Evolutionary conservation across 2,329 filamentous ascomycete species (phyloP), one percentile per base, ranked within the genome.

Genomic region (Monilinia polystroma): DNA sequence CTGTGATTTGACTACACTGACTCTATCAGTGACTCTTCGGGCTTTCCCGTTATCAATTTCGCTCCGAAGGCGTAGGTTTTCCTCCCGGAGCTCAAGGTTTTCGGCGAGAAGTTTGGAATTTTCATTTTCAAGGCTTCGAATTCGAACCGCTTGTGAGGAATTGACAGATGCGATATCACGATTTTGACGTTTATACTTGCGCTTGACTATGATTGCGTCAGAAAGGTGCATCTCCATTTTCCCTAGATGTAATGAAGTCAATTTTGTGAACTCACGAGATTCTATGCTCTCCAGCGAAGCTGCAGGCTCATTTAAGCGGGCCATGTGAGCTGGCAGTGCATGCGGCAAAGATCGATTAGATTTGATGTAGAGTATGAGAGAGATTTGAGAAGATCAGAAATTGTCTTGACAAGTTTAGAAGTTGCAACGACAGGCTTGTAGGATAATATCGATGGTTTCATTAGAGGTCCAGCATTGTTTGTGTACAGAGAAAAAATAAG

Each of bases 81-180:
- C 86, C 68, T 90, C 84, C 63, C 88, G 85, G 18, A 95, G 83
- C 64, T 87, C 83, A 66, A 94, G 83, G 75, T 95, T 95, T 72
- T 95, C 90, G n/a, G 89, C 87, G 32, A 93, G 81, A 70, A 93
- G 84, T 59, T 87, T 86, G 52, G 89, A 87, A 69, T 86, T 88
- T 77, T 96, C 90, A 75, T 88, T 86, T 75, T 94, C 91, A 67
- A 95, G 83, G 70, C 83, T 86, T 68, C 91, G 87, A 73, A 95
- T 93, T 71, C 89, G 88, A 43, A 92, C 82, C 43, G 90, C 90
- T 77, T 93, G 90, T 62, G 85, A 84, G 32, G 91, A 92, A 79
- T 96, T 95, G 73, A 84, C 86, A 76, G 88, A 87, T 70, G 91
- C 91, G 70, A 95, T 89, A 74, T 95, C 91, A 78, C 90, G 86